phyloP scores from a whole-genome alignment of 2,329 filamentous ascomycete genomes.

The Ophiostoma himal-ulmi region DNA sequence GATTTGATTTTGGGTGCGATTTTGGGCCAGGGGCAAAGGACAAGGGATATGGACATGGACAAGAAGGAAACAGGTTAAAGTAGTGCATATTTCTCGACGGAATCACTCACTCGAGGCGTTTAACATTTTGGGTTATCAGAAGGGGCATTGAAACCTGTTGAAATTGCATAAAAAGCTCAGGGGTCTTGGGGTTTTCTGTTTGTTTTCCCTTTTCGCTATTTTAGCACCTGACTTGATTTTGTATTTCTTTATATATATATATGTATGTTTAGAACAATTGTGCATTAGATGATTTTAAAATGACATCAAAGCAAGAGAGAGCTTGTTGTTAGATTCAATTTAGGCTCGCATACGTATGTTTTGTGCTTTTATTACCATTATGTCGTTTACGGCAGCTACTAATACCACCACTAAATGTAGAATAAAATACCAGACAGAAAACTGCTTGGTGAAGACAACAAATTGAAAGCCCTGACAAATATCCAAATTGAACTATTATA shows the following conservation, averaged over 20 bases:
- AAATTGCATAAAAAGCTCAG: neutral
- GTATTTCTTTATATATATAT: neutral
- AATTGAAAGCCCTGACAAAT: neutral
- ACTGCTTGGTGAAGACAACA: neutral
- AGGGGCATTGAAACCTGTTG: neutral
- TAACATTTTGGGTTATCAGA: neutral
- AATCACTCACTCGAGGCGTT: neutral
- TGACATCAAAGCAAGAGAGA: neutral
- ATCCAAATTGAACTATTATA: neutral
- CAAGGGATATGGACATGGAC: neutral
- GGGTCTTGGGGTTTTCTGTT: neutral
- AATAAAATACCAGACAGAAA: neutral
- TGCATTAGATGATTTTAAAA: neutral
- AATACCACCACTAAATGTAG: neutral
- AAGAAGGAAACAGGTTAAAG: neutral
- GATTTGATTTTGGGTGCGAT: neutral
- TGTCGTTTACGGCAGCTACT: neutral
- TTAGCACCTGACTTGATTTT: neutral
- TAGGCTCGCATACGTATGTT: neutral
- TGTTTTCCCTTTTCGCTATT: neutral
- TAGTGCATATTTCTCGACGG: neutral
- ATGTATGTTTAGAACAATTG: neutral
- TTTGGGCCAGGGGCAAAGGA: neutral
- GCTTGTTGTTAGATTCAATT: neutral
- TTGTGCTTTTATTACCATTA: neutral